A percentile compares a stretch with the other conserved stretches of the same genome.
Conservation (phyloP, 345 rosid species). For the Populus pruinosa region DNA sequence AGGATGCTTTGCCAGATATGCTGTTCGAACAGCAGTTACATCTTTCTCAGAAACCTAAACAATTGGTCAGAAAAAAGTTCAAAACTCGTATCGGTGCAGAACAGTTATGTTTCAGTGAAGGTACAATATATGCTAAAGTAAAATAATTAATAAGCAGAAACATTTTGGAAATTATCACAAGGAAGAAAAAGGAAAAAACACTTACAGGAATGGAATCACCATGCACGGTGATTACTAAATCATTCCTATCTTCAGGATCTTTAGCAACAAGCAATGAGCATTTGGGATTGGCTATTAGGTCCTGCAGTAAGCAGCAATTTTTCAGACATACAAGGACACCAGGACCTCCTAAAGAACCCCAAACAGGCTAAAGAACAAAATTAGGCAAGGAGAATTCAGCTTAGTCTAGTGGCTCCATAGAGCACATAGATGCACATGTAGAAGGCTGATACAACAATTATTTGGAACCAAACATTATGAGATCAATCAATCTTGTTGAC, state of each 20-base stretch:
- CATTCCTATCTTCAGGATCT: conserved; percentile 86
- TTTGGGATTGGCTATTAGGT: conserved; percentile 71
- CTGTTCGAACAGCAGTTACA: conserved; percentile 54
- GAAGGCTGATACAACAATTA: not conserved
- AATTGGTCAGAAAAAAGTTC: conserved; percentile 7
- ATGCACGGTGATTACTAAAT: conserved; percentile 73
- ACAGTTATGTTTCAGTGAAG: not conserved
- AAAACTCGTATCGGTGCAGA: not conserved
- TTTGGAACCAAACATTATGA: not conserved
- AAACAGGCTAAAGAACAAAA: not conserved
- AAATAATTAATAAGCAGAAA: not conserved
- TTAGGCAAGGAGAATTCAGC: not conserved
- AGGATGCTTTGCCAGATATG: conserved; percentile 85
- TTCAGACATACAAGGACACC: not conserved
- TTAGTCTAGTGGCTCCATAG: not conserved
- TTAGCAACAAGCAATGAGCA: conserved; percentile 83
- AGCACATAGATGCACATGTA: not conserved
- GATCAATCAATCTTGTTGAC: conserved; percentile 1
- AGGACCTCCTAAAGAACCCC: not conserved
- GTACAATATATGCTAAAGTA: not conserved
- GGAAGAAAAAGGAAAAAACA: not conserved
- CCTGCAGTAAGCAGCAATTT: conserved; percentile 40
- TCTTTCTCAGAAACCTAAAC: conserved; percentile 67
- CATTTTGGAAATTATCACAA: not conserved
- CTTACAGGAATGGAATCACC: conserved; percentile 85